Evolutionary conservation across 805 yeast species (phyloP).

Genomic region (Starmera dryadoides): DNA sequence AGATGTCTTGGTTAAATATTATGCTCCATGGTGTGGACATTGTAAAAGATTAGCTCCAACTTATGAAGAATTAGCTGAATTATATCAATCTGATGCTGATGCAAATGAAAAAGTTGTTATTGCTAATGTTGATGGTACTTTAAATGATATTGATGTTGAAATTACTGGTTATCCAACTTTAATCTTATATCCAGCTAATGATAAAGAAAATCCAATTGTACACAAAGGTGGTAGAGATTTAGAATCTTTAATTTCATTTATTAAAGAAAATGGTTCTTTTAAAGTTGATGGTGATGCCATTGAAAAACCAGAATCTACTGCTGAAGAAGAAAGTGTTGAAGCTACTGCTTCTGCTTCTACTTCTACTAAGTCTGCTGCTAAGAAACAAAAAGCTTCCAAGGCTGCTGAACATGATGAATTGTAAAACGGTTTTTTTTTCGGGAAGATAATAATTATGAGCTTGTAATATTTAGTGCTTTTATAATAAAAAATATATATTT

Average conservation of each 20-base stretch:
- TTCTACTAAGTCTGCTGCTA: conserved; percentile 3
- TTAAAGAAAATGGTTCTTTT: conserved; percentile 60
- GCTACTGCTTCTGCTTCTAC: not conserved
- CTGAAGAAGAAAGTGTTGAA: conserved; percentile 10
- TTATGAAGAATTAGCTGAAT: conserved; percentile 78
- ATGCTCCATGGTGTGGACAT: conserved; percentile 98
- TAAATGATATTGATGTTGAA: conserved; percentile 78
- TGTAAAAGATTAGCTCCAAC: conserved; percentile 87
- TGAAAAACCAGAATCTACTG: conserved; percentile 5
- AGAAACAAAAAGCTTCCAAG: conserved; percentile 1
- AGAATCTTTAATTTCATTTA: conserved; percentile 61
- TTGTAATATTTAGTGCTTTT: too few species aligned
- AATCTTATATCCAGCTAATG: conserved; percentile 83
- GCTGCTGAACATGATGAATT: conserved; percentile 10
- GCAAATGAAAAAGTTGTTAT: conserved; percentile 52
- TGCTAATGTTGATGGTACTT: conserved; percentile 86
- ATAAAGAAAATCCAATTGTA: conserved; percentile 55
- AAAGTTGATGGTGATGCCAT: conserved; percentile 46
- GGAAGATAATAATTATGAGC: too few species aligned
- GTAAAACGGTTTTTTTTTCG: too few species aligned
- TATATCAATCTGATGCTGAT: conserved; percentile 45
- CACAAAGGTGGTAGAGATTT: conserved; percentile 70
- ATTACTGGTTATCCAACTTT: conserved; percentile 92
- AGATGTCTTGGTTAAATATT: conserved; percentile 83
- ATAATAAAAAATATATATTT: not conserved